Base-by-base conservation (phyloP, 768 basidiomycete species). In the Grammothele lineata region DNA sequence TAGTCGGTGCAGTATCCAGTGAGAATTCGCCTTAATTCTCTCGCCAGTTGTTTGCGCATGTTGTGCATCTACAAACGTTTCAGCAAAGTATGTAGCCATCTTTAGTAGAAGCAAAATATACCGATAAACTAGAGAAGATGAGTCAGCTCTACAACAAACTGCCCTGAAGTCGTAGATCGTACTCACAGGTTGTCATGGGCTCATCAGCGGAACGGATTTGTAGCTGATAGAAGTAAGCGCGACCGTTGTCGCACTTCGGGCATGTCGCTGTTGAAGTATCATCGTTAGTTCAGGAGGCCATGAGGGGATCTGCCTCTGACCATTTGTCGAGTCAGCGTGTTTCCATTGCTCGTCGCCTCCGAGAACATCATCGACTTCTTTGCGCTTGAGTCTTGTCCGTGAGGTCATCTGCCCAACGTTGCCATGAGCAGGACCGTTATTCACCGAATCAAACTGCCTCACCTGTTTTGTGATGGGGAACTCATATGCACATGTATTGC, bases 201-300 rank as follows among this genome's bases (percentile, higher is more conserved):
- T 93, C 91, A 61, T 92, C 91, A 0, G 90, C 92, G 56, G 90
- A 94, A 37, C 95, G 72, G 51, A 97, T 99, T 64, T 99, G 96
- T 12, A 98, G 72, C 70, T 97, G 93, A 62, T 93, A 90, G 69
- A 89, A 99, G 66, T 93, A 97, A 4, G 95, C 94, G 39, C 83
- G 71, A 37, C 78, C 74, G 61, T 85, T 73, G 60, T 94, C 93
- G 64, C 95, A 99, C 57, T 92, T 92, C 8, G 73, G 74, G 57
- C 79, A 80, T n/a, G 71, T 66, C 1, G 72, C 80, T 77, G 37
- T 14, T 2, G 11, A 6, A 30, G 25, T 24, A 41, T 32, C 24
- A 15, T 15, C 12, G 40, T 15, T 19, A 36, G 19, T 18, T n/a
- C n/a, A n/a, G n/a, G n/a, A n/a, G n/a, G n/a, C n/a, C n/a, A n/a